These are phyloP conservation scores for Diaporthe batatas DNA, from an alignment of 2,329 filamentous ascomycete genomes.

Conservation along the genomic window DNA sequence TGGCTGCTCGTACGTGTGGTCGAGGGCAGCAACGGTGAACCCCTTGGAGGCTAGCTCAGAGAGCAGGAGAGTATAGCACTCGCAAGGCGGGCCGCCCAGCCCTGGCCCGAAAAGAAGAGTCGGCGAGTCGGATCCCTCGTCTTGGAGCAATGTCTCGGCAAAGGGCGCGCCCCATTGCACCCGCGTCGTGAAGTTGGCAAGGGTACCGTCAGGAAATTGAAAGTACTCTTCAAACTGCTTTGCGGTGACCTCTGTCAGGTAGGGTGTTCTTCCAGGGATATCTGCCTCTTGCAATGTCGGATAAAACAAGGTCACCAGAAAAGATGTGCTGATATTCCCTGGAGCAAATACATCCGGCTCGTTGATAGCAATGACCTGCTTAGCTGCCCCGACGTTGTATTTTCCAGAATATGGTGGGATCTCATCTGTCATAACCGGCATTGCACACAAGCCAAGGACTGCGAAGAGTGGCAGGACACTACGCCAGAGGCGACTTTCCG, in stretches of 20 bases:
- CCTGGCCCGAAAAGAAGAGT: constrained; percentile 11
- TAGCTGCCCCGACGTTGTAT: constrained; percentile 21
- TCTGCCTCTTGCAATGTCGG: constrained; percentile 10
- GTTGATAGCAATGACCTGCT: constrained; percentile 15
- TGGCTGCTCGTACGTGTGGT: constrained; percentile 39
- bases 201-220: constrained; percentile 5
- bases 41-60: constrained; percentile 37
- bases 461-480: background rate
- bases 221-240: background rate
- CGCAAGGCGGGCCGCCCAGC: constrained; percentile 13
- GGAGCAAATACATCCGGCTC: constrained; percentile 3
- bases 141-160: background rate
- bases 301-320: constrained; percentile 28
- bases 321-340: constrained; percentile 15
- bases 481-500: background rate
- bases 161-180: constrained; percentile 18
- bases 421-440: background rate
- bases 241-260: constrained; percentile 13
- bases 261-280: constrained; percentile 10
- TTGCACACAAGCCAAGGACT: background rate
- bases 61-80: constrained; percentile 34
- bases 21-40: constrained; percentile 35
- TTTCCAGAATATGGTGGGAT: constrained; percentile 26
- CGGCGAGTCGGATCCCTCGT: constrained; percentile 3
- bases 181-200: constrained; percentile 18